A percentile compares a stretch with the other conserved stretches of the same genome.
phyloP scores from a whole-genome alignment of 345 rosid species.

The Lumnitzera racemosa region DNA sequence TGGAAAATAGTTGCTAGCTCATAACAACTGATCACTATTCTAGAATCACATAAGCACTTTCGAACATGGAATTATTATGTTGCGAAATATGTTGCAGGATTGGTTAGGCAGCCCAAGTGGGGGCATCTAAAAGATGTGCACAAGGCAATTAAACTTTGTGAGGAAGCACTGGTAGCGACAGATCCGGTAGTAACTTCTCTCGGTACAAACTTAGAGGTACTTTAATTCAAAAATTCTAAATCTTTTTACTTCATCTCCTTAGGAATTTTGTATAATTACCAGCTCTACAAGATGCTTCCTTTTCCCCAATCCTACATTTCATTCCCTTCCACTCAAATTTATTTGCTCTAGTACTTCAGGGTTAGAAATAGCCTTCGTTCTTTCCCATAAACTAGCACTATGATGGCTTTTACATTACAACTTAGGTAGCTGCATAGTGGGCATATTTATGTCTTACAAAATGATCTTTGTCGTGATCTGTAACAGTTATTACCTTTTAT shows the following conservation, averaged over 20 bases:
- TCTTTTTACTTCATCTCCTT: neutral
- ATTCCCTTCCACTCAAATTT: slow-evolving; percentile 1
- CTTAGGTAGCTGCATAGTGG: too few species aligned
- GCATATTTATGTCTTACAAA: too few species aligned
- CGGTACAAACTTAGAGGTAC: slow-evolving; percentile 81
- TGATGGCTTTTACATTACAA: too few species aligned
- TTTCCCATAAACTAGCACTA: neutral
- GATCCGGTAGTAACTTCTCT: slow-evolving; percentile 64
- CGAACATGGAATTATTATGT: neutral
- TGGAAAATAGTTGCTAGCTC: too few species aligned
- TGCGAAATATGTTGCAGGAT: slow-evolving; percentile 39
- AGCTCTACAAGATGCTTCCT: neutral
- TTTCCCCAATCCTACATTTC: neutral
- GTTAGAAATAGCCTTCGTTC: neutral
- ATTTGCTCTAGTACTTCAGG: neutral
- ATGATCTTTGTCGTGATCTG: too few species aligned
- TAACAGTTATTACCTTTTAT: too few species aligned
- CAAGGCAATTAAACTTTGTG: slow-evolving; percentile 86
- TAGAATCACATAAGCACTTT: neutral
- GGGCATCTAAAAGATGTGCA: slow-evolving; percentile 90
- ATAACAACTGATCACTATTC: neutral
- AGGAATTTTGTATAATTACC: neutral
- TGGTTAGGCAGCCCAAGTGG: slow-evolving; percentile 86
- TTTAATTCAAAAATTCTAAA: neutral
- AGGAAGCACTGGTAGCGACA: slow-evolving; percentile 57